Evolutionary conservation across 2,329 filamentous ascomycete species (phyloP).

Genomic region (Neonectria hederae): DNA sequence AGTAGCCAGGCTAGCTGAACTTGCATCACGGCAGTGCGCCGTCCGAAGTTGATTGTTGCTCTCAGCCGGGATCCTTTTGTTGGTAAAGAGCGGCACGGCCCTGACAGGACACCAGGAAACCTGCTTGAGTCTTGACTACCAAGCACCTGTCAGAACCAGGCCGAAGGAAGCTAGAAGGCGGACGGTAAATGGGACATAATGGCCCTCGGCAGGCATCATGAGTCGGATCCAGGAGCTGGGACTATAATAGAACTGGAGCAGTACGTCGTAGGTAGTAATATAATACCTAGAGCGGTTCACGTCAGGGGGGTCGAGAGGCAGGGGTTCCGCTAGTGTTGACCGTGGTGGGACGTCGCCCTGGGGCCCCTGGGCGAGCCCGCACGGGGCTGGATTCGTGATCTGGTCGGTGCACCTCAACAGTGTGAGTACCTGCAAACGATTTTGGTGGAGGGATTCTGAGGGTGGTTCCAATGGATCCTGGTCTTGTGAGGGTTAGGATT

Average conservation of each 20-base stretch:
- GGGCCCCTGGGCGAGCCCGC: slow-evolving; percentile 28
- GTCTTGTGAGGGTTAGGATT: not conserved
- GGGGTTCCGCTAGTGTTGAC: slow-evolving; percentile 34
- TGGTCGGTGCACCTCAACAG: slow-evolving; percentile 13
- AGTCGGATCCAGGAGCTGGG: slow-evolving; percentile 31
- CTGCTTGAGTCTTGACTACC: slow-evolving; percentile 8
- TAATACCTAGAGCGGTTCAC: slow-evolving; percentile 32
- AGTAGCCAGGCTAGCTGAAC: slow-evolving; percentile 5
- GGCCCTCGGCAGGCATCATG: slow-evolving; percentile 37
- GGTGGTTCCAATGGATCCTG: not conserved
- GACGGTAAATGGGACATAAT: slow-evolving; percentile 28
- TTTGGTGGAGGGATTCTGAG: slow-evolving; percentile 11
- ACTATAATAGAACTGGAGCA: slow-evolving; percentile 36
- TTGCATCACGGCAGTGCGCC: slow-evolving; percentile 27
- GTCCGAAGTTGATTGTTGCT: slow-evolving; percentile 33
- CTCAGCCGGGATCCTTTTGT: slow-evolving; percentile 30
- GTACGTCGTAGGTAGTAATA: too few relatives aligned
- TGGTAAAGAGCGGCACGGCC: slow-evolving; percentile 26
- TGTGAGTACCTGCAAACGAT: slow-evolving; percentile 26
- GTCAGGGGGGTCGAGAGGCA: slow-evolving; percentile 30
- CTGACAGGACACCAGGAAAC: slow-evolving; percentile 17
- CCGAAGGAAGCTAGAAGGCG: slow-evolving; percentile 21
- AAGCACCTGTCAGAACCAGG: slow-evolving; percentile 26
- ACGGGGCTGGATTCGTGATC: slow-evolving; percentile 40
- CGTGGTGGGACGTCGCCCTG: slow-evolving; percentile 27